phyloP scores from a whole-genome alignment of 106 monocot species.

The Alisma plantagoaquatica region DNA sequence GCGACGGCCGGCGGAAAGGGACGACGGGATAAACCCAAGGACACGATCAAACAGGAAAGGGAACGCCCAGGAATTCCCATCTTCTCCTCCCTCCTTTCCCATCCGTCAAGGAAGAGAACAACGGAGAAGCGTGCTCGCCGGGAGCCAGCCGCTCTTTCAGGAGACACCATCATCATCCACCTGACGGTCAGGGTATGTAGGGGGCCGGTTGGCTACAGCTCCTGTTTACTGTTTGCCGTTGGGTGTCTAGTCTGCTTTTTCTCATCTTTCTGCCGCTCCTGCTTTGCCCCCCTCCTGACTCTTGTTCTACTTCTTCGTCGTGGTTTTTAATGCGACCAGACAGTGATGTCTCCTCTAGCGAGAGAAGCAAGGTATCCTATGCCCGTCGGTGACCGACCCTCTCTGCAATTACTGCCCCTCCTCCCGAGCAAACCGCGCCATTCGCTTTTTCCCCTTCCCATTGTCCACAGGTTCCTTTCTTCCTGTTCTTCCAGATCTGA shows the following conservation, averaged over 20 bases:
- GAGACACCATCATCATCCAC: background rate
- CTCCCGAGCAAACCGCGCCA: too few species aligned
- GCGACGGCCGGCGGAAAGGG: background rate
- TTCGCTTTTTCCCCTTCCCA: too few species aligned
- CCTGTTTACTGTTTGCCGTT: background rate
- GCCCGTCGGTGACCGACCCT: too few species aligned
- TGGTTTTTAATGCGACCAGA: too few species aligned
- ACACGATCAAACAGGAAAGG: background rate
- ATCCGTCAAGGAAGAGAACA: background rate
- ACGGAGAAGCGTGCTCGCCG: background rate
- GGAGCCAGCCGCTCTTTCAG: background rate
- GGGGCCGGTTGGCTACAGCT: background rate
- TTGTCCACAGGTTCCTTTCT: too few species aligned
- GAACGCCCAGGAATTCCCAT: background rate
- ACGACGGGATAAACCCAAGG: background rate
- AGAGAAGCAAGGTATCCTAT: too few species aligned
- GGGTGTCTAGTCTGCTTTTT: background rate
- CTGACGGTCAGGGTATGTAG: background rate
- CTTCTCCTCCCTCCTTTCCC: background rate
- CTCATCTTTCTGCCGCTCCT: background rate
- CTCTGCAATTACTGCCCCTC: too few species aligned
- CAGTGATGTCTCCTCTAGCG: too few species aligned
- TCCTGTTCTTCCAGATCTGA: too few species aligned
- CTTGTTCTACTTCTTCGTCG: too few species aligned
- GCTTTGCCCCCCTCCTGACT: background rate